Conservation (phyloP, 495 filamentous ascomycete genomes). For the Cudoniella acicularis region DNA sequence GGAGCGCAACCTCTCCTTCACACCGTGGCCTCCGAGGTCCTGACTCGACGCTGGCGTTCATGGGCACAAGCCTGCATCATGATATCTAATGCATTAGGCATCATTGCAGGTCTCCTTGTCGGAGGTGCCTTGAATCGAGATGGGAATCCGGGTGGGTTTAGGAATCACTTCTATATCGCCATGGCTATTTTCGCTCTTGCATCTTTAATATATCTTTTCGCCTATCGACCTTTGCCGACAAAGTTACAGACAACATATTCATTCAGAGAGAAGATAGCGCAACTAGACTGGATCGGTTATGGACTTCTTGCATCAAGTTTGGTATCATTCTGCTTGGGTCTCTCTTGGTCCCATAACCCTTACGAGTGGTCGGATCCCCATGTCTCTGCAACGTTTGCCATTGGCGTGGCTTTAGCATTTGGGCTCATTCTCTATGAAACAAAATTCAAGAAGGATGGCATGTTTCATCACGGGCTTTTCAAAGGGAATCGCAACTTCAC, state of each 20-base stretch:
- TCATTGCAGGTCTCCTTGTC: conserved; percentile 16
- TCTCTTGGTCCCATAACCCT: conserved; percentile 35
- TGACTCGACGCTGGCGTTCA: conserved; percentile 29
- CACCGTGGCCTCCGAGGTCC: conserved; percentile 32
- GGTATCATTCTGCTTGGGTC: conserved; percentile 30
- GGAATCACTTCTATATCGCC: conserved; percentile 30
- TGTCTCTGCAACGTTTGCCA: conserved; percentile 29
- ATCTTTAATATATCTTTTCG: conserved; percentile 15
- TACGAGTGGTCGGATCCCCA: conserved; percentile 31
- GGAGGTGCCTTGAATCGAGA: conserved; percentile 27
- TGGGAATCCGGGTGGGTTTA: conserved; percentile 26
- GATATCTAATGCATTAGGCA: conserved; percentile 21
- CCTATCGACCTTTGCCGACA: conserved; percentile 27
- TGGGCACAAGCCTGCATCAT: conserved; percentile 29
- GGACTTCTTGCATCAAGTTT: conserved; percentile 26
- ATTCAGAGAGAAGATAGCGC: conserved; percentile 24
- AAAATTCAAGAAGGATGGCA: conserved; percentile 31
- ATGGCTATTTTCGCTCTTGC: conserved; percentile 23
- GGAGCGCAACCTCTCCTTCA: conserved; percentile 34
- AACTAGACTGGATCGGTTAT: conserved; percentile 36
- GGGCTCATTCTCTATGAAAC: conserved; percentile 27
- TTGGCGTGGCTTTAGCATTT: conserved; percentile 22
- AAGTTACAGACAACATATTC: conserved; percentile 15
- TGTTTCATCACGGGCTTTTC: conserved; percentile 37
- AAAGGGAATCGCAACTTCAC: conserved; percentile 28